These are phyloP conservation scores for Acanthamoeba lenticulata DNA, from an alignment of 208 protist species.

Conservation along the genomic window DNA sequence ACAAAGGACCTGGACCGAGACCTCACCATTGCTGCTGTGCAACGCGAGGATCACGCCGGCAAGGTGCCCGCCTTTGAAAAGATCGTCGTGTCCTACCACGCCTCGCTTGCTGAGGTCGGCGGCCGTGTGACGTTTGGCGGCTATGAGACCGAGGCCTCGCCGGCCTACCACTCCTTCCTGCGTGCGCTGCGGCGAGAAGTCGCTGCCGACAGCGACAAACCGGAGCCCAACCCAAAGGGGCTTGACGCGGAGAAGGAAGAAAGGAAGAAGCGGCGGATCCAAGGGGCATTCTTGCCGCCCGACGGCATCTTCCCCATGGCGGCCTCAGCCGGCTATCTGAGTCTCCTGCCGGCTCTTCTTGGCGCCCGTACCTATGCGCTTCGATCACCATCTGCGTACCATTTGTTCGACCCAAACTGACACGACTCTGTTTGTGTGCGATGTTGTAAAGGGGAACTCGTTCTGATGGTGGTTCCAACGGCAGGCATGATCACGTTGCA, in stretches of 20 bases:
- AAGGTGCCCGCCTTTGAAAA: slow-evolving; percentile 19
- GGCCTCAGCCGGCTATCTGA: slow-evolving; percentile 10
- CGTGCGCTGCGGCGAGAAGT: neutral
- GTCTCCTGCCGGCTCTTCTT: neutral
- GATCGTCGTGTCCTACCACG: neutral
- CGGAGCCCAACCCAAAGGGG: neutral
- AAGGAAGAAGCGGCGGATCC: neutral
- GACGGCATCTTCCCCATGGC: neutral
- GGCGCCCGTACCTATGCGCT: neutral
- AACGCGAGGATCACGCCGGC: neutral
- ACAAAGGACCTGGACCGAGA: neutral
- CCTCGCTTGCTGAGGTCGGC: neutral
- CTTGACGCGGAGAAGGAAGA: neutral
- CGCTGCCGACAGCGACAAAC: neutral
- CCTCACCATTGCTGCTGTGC: neutral
- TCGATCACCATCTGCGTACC: neutral
- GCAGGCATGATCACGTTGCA: neutral
- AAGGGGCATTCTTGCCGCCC: neutral
- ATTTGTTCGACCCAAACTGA: neutral
- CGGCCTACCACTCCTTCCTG: neutral
- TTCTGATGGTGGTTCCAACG: slow-evolving; percentile 6
- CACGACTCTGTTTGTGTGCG: neutral
- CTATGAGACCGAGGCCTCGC: neutral
- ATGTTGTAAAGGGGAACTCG: neutral
- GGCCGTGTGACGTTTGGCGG: neutral